Evolutionary conservation across 2,329 filamentous ascomycete genomes (phyloP).

Genomic region (Penicillium paneum): DNA sequence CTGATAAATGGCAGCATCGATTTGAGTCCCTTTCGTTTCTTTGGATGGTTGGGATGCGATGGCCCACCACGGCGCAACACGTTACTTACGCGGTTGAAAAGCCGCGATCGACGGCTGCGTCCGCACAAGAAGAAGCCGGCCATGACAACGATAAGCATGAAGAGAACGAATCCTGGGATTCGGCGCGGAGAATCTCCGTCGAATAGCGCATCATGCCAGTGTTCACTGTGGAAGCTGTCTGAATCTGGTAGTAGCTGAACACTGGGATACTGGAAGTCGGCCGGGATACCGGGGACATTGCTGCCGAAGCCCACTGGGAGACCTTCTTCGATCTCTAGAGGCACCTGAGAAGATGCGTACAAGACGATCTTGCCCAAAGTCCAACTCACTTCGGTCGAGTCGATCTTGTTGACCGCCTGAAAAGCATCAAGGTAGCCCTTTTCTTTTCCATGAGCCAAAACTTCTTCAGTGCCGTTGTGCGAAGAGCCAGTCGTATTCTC

Average conservation of each 20-base stretch:
- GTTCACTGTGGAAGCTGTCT: slow-evolving; percentile 42
- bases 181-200: slow-evolving; percentile 64
- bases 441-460: slow-evolving; percentile 65
- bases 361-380: slow-evolving; percentile 94
- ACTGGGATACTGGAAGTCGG: slow-evolving; percentile 77
- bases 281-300: slow-evolving; percentile 66
- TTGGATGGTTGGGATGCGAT: slow-evolving; percentile 31
- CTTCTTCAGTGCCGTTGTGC: slow-evolving; percentile 70
- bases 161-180: slow-evolving; percentile 71
- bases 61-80: slow-evolving; percentile 32
- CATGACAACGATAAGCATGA: slow-evolving; percentile 69
- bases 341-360: slow-evolving; percentile 86
- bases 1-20: slow-evolving; percentile 45
- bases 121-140: slow-evolving; percentile 73
- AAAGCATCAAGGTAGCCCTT: slow-evolving; percentile 81
- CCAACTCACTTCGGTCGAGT: slow-evolving; percentile 92
- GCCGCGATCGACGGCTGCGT: slow-evolving; percentile 66
- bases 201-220: slow-evolving; percentile 63
- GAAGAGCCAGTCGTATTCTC: slow-evolving; percentile 57
- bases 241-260: slow-evolving; percentile 35
- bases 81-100: slow-evolving; percentile 55
- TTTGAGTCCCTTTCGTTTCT: slow-evolving; percentile 62
- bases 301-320: slow-evolving; percentile 89
- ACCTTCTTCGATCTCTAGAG: slow-evolving; percentile 56
- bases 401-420: slow-evolving; percentile 88